A percentile compares a stretch with the other conserved stretches of the same genome.
These are phyloP conservation scores for Saprolegnia parasitica DNA, from an alignment of 352 stramenopile genomes.

Conservation along the genomic window DNA sequence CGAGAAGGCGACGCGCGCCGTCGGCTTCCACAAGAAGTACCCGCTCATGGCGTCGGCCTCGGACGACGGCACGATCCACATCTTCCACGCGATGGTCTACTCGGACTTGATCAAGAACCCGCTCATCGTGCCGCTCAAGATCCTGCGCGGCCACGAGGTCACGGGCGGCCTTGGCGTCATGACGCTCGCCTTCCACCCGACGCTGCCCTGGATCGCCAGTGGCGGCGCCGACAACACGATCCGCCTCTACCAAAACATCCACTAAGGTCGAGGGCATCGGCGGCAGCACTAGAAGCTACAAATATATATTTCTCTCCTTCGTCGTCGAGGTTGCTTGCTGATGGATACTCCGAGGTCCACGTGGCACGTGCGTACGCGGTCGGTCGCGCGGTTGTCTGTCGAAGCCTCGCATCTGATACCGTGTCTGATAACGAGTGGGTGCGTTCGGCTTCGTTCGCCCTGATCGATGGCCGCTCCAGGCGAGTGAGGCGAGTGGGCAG, in stretches of 20 bases:
- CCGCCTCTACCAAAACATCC: slow-evolving; percentile 97
- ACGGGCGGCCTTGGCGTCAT: slow-evolving; percentile 94
- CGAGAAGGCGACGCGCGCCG: slow-evolving; percentile 93
- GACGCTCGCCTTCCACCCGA: slow-evolving; percentile 95
- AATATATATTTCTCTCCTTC: not conserved
- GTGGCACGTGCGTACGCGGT: too few relatives aligned
- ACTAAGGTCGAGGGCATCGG: slow-evolving; percentile 40
- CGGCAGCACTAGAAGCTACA: not conserved
- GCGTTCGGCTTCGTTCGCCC: too few relatives aligned
- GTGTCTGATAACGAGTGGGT: too few relatives aligned
- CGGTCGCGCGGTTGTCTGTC: too few relatives aligned
- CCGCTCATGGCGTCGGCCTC: slow-evolving; percentile 98
- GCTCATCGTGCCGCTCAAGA: slow-evolving; percentile 99
- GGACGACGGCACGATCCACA: slow-evolving; percentile 98
- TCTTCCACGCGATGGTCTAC: slow-evolving; percentile 99
- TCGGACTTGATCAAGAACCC: slow-evolving; percentile 99
- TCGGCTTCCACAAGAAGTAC: slow-evolving; percentile 88
- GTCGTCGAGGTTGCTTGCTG: too few relatives aligned
- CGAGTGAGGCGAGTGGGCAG: too few relatives aligned
- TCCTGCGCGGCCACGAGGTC: slow-evolving; percentile 92
- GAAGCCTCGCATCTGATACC: too few relatives aligned
- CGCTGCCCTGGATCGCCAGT: slow-evolving; percentile 93
- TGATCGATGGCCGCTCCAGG: too few relatives aligned
- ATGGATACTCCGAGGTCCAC: too few relatives aligned
- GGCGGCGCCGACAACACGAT: slow-evolving; percentile 93